phyloP scores from a whole-genome alignment of 176 grass and related monocot species.

The Ananas comosus region DNA sequence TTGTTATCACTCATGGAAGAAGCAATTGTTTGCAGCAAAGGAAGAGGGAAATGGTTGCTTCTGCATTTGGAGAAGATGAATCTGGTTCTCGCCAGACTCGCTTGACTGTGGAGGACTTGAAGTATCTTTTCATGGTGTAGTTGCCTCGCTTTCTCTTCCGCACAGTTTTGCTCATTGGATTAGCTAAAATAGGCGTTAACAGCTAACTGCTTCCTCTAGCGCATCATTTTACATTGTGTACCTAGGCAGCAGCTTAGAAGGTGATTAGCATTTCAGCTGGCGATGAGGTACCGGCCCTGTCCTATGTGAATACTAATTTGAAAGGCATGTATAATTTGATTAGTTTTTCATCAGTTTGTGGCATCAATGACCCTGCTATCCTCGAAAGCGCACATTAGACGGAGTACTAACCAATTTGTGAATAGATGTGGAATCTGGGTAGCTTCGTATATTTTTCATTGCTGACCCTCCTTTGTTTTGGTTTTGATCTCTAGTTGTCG shows the following conservation, averaged over 20 bases:
- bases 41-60: conserved; percentile 95
- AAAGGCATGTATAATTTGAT: conserved; percentile 10
- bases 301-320: conserved; percentile 19
- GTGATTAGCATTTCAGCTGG: conserved; percentile 14
- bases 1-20: conserved; percentile 6
- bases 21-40: conserved; percentile 52
- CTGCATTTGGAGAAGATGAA: conserved; percentile 91
- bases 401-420: conserved; percentile 34
- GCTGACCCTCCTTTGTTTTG: neutral
- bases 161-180: conserved; percentile 45
- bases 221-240: conserved; percentile 9
- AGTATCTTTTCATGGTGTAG: conserved; percentile 88
- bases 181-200: conserved; percentile 27
- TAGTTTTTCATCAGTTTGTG: conserved; percentile 14
- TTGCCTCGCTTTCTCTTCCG: conserved; percentile 21
- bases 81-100: conserved; percentile 67
- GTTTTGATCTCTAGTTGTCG: neutral
- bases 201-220: conserved; percentile 19
- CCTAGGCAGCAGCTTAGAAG: conserved; percentile 36
- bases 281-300: conserved; percentile 19
- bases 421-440: conserved; percentile 11
- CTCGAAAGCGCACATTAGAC: conserved; percentile 17
- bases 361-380: conserved; percentile 18
- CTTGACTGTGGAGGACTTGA: conserved; percentile 80
- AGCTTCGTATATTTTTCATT: neutral